Base-by-base conservation (phyloP, 2,329 filamentous ascomycete species). In the Byssoonygena ceratinophila region DNA sequence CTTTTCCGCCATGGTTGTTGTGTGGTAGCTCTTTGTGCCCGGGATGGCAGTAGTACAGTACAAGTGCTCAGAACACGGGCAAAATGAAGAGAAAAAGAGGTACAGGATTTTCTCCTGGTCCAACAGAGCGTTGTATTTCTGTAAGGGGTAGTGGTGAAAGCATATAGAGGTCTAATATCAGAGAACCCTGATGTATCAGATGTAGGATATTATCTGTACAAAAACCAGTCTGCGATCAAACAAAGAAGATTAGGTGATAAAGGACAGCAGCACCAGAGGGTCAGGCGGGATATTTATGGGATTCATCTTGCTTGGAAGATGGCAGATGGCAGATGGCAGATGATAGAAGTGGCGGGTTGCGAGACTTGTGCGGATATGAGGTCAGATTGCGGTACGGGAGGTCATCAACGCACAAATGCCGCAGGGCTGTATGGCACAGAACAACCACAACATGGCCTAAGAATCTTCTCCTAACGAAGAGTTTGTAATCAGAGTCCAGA, bases 341-440 rank as follows among this genome's bases (percentile, higher is more conserved):
- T 7, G 37, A 44, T 29, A 27, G n/a, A 12, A 32, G 52, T 50
- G 52, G 52, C 46, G 39, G 50, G 36, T 43, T 48, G 52, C 52
- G 52, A 46, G 52, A 54, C 12, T 54, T 54, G 52, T 54, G 52
- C 52, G 32, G 40, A 44, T 23, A 22, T 54, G 52, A 36, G 12
- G 34, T 49, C 36, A 40, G 20, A 16, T 31, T 36, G 27, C 7
- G 36, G 9, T n/a, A 18, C 34, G 8, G 14, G 14, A 12, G 11
- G 11, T 3, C 11, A 1, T 39, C 5, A 2, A 41, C 45, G 52
- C 52, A 54, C 46, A 54, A 54, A 54, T 51, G n/a, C 22, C 46
- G 37, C 52, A 46, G 32, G 29, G 32, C 47, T 50, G 32, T 44
- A 43, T 44, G 39, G 48, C 29, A 18, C 23, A 18, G n/a, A 36